A percentile compares a stretch with the other conserved stretches of the same genome.
Conservation (phyloP, 148 eudicot species). For the Selenicereus undatus region DNA sequence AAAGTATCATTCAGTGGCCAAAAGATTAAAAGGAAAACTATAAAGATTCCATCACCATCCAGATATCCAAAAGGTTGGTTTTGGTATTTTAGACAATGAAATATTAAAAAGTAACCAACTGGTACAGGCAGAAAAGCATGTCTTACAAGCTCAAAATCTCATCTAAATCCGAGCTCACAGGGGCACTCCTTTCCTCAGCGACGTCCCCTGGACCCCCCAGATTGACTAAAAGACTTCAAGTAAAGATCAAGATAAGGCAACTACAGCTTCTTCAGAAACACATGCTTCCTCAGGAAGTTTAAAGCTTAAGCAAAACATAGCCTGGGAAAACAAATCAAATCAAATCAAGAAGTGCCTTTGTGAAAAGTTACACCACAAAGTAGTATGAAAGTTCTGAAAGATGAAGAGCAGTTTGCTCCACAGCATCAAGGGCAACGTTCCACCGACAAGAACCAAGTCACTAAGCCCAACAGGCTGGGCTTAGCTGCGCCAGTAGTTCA, state of each 20-base stretch:
- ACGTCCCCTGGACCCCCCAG: background rate
- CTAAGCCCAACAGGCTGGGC: no score
- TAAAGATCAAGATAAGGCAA: slow-evolving; percentile 10
- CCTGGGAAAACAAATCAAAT: slow-evolving; percentile 43
- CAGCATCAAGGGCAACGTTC: no score
- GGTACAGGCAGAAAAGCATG: slow-evolving; percentile 3
- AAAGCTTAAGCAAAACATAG: slow-evolving; percentile 97
- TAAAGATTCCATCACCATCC: background rate
- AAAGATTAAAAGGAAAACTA: background rate
- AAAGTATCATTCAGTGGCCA: background rate
- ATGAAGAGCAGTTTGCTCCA: background rate
- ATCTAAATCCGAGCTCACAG: background rate
- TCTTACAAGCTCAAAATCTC: background rate
- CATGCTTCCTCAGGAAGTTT: slow-evolving; percentile 84
- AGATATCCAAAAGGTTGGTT: slow-evolving; percentile 1
- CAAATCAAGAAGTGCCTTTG: background rate
- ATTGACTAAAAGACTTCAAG: background rate
- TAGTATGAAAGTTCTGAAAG: background rate
- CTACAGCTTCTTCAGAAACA: slow-evolving; percentile 27
- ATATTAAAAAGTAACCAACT: background rate
- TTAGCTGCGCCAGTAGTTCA: no score
- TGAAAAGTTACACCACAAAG: background rate
- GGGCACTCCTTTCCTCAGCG: background rate
- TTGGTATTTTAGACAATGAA: background rate
- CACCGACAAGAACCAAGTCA: no score